Conservation (phyloP, 202 grass and related monocot genomes). For the Miscanthus sacchariflorus region DNA sequence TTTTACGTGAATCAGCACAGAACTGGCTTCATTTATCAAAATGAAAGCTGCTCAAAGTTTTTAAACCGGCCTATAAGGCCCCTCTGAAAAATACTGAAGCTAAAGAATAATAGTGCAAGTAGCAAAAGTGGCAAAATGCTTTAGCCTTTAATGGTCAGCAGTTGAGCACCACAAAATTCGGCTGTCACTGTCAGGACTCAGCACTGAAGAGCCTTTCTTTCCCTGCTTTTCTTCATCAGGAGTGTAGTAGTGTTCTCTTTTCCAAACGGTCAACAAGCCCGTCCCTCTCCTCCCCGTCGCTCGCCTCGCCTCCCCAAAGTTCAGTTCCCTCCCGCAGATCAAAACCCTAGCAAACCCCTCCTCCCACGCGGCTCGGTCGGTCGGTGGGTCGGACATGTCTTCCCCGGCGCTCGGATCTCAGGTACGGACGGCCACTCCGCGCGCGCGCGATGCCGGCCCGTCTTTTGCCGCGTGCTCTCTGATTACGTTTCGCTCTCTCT, state of each 20-base stretch:
- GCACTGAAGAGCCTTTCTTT: not conserved
- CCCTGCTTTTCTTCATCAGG: not conserved
- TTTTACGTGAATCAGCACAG: not conserved
- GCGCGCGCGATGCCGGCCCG: not conserved
- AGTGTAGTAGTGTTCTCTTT: not conserved
- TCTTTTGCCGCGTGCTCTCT: not conserved
- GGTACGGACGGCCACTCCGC: conserved; percentile 45
- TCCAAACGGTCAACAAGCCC: conserved; percentile 3
- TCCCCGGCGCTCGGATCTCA: conserved; percentile 60
- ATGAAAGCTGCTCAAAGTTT: not conserved
- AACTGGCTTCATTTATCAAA: not conserved
- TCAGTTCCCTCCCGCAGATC: conserved; percentile 33
- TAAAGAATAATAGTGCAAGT: not conserved
- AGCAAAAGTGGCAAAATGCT: not conserved
- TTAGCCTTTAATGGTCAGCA: not conserved
- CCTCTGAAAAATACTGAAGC: not conserved
- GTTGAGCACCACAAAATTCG: not conserved
- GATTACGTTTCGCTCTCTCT: not conserved
- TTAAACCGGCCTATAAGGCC: not conserved
- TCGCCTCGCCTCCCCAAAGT: not conserved
- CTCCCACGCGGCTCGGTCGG: not conserved
- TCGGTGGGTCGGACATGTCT: conserved; percentile 56
- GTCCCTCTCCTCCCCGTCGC: conserved; percentile 34
- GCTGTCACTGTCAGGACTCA: not conserved
- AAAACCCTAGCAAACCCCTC: conserved; percentile 52